phyloP scores from a whole-genome alignment of 306 rosid species.

The Prunus davidiana region DNA sequence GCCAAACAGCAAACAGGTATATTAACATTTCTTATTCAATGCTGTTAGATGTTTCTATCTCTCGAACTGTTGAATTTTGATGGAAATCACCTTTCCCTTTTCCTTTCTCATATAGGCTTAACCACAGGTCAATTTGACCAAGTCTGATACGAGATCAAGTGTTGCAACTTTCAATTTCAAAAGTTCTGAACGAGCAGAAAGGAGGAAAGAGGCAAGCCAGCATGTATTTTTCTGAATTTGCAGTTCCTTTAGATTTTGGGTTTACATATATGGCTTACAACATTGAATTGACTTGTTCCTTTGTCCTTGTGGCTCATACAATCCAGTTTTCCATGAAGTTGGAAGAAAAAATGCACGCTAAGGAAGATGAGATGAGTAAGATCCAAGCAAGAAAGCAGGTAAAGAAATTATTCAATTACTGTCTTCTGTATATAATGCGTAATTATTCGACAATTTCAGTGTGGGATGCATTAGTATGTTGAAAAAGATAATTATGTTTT shows the following conservation, averaged over 20 bases:
- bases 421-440: not conserved
- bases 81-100: not conserved
- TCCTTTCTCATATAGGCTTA: conserved; percentile 23
- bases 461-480: not conserved
- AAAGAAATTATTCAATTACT: not conserved
- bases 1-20: conserved; percentile 48
- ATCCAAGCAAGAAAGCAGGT: conserved; percentile 63
- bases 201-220: conserved; percentile 67
- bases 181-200: conserved; percentile 53
- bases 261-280: conserved; percentile 10
- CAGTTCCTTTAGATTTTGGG: conserved; percentile 6
- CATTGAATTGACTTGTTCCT: conserved; percentile 13
- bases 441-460: conserved; percentile 4
- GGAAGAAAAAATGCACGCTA: conserved; percentile 58
- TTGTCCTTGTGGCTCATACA: conserved; percentile 16
- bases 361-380: conserved; percentile 53
- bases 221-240: not conserved
- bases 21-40: conserved; percentile 15
- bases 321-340: conserved; percentile 51
- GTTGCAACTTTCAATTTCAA: conserved; percentile 48
- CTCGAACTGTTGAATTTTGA: conserved; percentile 2
- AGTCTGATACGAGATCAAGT: conserved; percentile 38
- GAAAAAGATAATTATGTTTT: not conserved
- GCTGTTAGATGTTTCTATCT: not conserved
- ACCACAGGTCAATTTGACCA: conserved; percentile 31